Evolutionary conservation across 805 yeast species (phyloP).

Genomic region (Saccharomycopsis vini): DNA sequence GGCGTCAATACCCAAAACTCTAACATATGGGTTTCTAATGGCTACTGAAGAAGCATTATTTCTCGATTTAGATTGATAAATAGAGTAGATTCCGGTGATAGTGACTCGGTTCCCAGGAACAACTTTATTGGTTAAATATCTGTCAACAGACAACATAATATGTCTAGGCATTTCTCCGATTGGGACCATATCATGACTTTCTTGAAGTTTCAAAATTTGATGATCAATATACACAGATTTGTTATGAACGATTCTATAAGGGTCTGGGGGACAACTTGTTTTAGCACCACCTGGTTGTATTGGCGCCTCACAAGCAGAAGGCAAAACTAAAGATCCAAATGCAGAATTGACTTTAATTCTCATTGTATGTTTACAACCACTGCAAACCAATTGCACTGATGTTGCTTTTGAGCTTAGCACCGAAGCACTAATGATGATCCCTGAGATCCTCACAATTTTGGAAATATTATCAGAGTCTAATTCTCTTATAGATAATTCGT

Average conservation of each 20-base stretch:
- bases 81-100: slow-evolving; percentile 85
- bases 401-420: slow-evolving; percentile 85
- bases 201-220: slow-evolving; percentile 88
- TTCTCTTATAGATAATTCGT: slow-evolving; percentile 65
- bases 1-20: slow-evolving; percentile 77
- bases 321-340: slow-evolving; percentile 62
- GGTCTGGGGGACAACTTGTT: slow-evolving; percentile 80
- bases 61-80: slow-evolving; percentile 65
- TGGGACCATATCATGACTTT: slow-evolving; percentile 97
- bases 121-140: slow-evolving; percentile 81
- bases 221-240: slow-evolving; percentile 91
- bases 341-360: slow-evolving; percentile 54
- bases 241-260: slow-evolving; percentile 89
- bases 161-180: slow-evolving; percentile 99
- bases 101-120: slow-evolving; percentile 95
- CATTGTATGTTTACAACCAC: slow-evolving; percentile 76
- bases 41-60: slow-evolving; percentile 60
- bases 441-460: slow-evolving; percentile 82
- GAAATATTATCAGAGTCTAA: slow-evolving; percentile 83
- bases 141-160: slow-evolving; percentile 75
- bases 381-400: slow-evolving; percentile 72
- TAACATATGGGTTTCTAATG: slow-evolving; percentile 84
- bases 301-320: slow-evolving; percentile 55
- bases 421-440: slow-evolving; percentile 87
- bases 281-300: slow-evolving; percentile 32